phyloP scores from a whole-genome alignment of 2,329 filamentous ascomycete species.

The Cryoendolithus antarcticus region DNA sequence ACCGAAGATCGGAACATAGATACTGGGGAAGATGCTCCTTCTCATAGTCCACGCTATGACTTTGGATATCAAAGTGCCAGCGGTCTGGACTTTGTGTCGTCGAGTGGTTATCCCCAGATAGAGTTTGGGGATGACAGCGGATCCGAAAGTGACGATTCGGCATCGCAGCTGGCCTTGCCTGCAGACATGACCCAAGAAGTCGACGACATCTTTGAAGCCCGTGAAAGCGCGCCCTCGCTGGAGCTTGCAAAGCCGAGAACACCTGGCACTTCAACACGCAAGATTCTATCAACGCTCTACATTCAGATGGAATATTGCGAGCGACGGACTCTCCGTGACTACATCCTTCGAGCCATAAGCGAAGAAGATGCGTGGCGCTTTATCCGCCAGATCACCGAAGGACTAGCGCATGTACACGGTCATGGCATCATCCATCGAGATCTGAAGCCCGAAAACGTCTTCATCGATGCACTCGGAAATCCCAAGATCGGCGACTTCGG shows the following conservation, averaged over 20 bases:
- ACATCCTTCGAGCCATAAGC: conserved; percentile 65
- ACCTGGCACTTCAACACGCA: conserved; percentile 22
- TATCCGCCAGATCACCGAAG: conserved; percentile 83
- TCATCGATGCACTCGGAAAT: conserved; percentile 81
- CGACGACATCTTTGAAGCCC: neutral
- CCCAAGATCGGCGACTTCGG: conserved; percentile 97
- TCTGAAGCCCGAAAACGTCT: conserved; percentile 93
- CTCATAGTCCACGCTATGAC: conserved; percentile 45
- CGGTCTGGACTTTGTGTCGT: conserved; percentile 88
- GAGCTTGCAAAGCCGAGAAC: conserved; percentile 33
- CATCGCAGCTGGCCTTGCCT: neutral
- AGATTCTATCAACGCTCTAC: conserved; percentile 66
- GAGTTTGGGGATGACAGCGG: conserved; percentile 57
- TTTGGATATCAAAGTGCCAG: conserved; percentile 55
- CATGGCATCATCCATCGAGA: conserved; percentile 91
- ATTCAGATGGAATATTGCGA: conserved; percentile 99
- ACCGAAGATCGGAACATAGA: conserved; percentile 8
- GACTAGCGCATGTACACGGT: conserved; percentile 77
- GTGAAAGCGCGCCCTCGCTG: neutral
- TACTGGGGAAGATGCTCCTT: conserved; percentile 26
- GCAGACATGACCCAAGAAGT: neutral
- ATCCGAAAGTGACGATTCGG: conserved; percentile 9
- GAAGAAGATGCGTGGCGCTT: conserved; percentile 79
- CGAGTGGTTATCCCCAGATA: conserved; percentile 62
- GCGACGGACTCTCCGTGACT: conserved; percentile 76